Evolutionary conservation across 2,329 filamentous ascomycete genomes (phyloP).

Genomic region (Monilinia laxa): DNA sequence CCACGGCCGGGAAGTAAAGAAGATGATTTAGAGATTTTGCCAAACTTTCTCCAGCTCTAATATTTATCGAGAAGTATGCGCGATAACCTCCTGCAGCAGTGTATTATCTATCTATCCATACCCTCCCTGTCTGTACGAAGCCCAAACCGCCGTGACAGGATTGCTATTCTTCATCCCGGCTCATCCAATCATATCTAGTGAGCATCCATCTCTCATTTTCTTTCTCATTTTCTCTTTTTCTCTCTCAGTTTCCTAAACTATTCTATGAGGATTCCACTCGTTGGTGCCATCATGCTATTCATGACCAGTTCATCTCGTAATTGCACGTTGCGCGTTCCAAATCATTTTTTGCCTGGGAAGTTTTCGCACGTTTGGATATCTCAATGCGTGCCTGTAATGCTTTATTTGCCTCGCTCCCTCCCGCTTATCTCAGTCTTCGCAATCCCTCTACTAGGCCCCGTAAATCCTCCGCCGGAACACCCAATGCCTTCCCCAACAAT

Average conservation of each 20-base stretch:
- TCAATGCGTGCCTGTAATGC: no score
- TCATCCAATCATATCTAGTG: not conserved
- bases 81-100: no score
- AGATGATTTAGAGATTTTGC: not conserved
- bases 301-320: not conserved
- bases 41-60: not conserved
- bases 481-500: constrained; percentile 55
- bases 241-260: not conserved
- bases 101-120: no score
- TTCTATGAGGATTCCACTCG: not conserved
- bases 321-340: not conserved
- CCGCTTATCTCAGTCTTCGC: constrained; percentile 56
- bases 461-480: constrained; percentile 61
- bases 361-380: not conserved
- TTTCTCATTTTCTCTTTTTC: not conserved
- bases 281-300: not conserved
- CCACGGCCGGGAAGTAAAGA: not conserved
- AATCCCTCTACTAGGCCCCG: constrained; percentile 62
- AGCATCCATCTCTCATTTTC: no score
- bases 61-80: not conserved
- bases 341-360: not conserved
- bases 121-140: no score
- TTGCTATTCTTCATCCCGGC: no score
- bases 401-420: no score
- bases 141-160: no score